A percentile compares a stretch with the other conserved stretches of the same genome.
Evolutionary conservation across 345 rosid genomes (phyloP).

Genomic region (Camelina hispida): DNA sequence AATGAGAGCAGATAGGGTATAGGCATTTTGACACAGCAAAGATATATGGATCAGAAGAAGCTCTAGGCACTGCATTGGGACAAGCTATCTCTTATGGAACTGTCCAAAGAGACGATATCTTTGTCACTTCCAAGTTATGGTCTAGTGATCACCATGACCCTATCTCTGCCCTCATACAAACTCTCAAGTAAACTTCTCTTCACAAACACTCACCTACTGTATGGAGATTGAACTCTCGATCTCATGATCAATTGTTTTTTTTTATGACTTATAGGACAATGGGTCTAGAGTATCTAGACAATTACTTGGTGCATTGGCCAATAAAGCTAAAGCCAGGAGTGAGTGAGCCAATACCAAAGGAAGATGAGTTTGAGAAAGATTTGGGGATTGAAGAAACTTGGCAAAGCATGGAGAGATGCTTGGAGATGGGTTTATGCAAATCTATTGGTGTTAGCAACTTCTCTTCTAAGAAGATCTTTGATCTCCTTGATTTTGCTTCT

Average conservation of each 20-base stretch:
- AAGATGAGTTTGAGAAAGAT: slow-evolving; percentile 66
- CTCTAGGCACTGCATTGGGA: slow-evolving; percentile 70
- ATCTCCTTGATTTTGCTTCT: slow-evolving; percentile 64
- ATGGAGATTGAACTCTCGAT: neutral
- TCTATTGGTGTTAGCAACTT: slow-evolving; percentile 93
- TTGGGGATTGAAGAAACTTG: slow-evolving; percentile 77
- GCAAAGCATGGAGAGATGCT: slow-evolving; percentile 83
- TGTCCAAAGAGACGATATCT: slow-evolving; percentile 66
- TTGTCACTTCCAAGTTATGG: slow-evolving; percentile 89
- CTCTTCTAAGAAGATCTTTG: slow-evolving; percentile 63
- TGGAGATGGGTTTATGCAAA: slow-evolving; percentile 69
- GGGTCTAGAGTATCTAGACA: slow-evolving; percentile 77
- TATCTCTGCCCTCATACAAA: slow-evolving; percentile 63
- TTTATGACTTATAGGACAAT: slow-evolving; percentile 48
- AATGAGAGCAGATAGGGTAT: slow-evolving; percentile 68
- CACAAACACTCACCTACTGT: slow-evolving; percentile 3
- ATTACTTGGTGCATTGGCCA: slow-evolving; percentile 97
- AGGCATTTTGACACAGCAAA: slow-evolving; percentile 90
- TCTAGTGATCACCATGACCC: slow-evolving; percentile 83
- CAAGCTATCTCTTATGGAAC: slow-evolving; percentile 50
- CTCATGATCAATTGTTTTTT: neutral
- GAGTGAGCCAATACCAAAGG: slow-evolving; percentile 55
- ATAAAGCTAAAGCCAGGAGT: slow-evolving; percentile 79
- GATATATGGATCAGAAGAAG: slow-evolving; percentile 84
- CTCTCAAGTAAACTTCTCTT: slow-evolving; percentile 50